These are phyloP conservation scores for Verbascum thapsus DNA, from an alignment of 257 asterid genomes.

Conservation along the genomic window DNA sequence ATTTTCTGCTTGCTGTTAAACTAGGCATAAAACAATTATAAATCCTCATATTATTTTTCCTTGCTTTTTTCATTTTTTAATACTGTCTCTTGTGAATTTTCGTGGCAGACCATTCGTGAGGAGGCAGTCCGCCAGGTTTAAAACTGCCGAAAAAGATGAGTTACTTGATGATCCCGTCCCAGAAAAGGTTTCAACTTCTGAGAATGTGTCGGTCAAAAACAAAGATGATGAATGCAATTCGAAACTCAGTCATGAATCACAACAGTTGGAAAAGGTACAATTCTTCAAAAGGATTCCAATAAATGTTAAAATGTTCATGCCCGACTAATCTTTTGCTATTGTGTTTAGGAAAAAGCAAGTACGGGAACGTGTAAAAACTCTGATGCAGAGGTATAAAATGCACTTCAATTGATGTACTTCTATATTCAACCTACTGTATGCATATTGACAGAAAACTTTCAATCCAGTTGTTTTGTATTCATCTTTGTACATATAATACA, in stretches of 20 bases:
- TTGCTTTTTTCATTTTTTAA: constrained; percentile 2
- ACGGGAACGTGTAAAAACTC: constrained; percentile 27
- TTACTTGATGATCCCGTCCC: constrained; percentile 15
- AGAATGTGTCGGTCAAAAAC: constrained; percentile 7
- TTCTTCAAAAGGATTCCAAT: constrained; percentile 49
- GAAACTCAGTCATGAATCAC: not conserved
- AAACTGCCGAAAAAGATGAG: constrained; percentile 31
- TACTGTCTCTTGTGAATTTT: not conserved
- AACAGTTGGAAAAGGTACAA: constrained; percentile 38
- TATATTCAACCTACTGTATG: not conserved
- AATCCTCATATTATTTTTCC: not conserved
- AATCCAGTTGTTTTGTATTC: constrained; percentile 4
- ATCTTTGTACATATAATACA: not conserved
- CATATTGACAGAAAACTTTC: not conserved
- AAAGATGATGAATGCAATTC: constrained; percentile 29
- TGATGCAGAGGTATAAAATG: constrained; percentile 42
- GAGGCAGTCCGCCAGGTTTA: constrained; percentile 50
- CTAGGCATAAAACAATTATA: not conserved
- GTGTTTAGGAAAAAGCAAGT: constrained; percentile 32
- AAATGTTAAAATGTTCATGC: constrained; percentile 52
- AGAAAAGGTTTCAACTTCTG: constrained; percentile 32
- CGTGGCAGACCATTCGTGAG: constrained; percentile 36
- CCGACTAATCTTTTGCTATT: constrained; percentile 10
- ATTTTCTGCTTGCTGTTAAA: constrained; percentile 10
- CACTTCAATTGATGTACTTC: not conserved